Evolutionary conservation across 2,329 filamentous ascomycete species (phyloP), one percentile per base, ranked within the genome.

Genomic region (Clarireedia paspali): DNA sequence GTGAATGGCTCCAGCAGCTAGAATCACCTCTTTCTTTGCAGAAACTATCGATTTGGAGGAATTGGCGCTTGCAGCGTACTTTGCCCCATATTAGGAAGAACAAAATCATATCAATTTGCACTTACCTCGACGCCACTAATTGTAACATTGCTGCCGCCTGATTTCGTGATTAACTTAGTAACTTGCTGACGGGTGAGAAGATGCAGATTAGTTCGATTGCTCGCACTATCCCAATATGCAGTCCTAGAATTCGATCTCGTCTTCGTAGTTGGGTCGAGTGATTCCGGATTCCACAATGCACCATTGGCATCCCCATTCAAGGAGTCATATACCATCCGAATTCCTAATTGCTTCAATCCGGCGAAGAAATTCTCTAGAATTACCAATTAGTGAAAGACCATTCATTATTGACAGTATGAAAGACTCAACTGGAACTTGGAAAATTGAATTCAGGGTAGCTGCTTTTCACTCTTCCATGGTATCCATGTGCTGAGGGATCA

Each of bases 1-100:
- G 64, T 78, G 77, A 63, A 79, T 76, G 2, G 73, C 68, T n/a
- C 78, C 78, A 1, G 74, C 77, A 0, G 74, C 72, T 14, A 81
- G 59, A 46, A 81, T 77, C 15, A 81, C 73, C 60, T 80, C 78
- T 47, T 59, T 59, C 3, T 12, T 54, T 3, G 63, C 62, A 12
- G 20, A 14, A 10, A 66, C 58, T 34, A 57, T 58, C 46, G 63
- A 57, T 10, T n/a, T 45, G 14, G 71, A 2, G 68, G 63, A 36
- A 75, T 62, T 20, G 58, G 26, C 20, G 44, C 40, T 7, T 26
- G 12, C 17, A 24, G 44, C 48, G 46, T 55, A 55, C 53, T 55
- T 20, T 38, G 9, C 17, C n/a, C 24, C 6, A 30, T 12, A 23
- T 54, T 45, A 55, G 47, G 23, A 14, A 5, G 15, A 12, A 12